These are phyloP conservation scores for Ophiosphaerella korrae DNA, from an alignment of 2,329 filamentous ascomycete genomes.

Conservation along the genomic window DNA sequence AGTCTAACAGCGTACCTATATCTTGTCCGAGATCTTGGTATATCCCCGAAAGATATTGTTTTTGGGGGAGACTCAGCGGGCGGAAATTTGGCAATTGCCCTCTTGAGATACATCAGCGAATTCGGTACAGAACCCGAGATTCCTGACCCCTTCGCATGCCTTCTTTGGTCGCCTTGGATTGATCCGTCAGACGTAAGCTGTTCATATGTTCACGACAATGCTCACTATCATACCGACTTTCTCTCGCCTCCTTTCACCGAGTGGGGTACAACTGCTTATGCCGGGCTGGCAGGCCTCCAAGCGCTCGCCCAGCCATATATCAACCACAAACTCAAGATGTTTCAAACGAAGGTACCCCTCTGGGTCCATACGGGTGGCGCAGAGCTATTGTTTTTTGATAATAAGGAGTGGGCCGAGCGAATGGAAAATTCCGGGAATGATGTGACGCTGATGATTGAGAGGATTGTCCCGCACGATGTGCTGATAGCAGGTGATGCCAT, in stretches of 20 bases:
- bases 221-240: slow-evolving; percentile 50
- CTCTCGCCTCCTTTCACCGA: slow-evolving; percentile 44
- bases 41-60: slow-evolving; percentile 50
- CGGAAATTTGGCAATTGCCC: slow-evolving; percentile 52
- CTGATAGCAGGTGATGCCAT: slow-evolving; percentile 47
- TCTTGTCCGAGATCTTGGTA: slow-evolving; percentile 48
- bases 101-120: slow-evolving; percentile 55
- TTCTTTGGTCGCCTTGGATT: slow-evolving; percentile 54
- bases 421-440: slow-evolving; percentile 49
- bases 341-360: slow-evolving; percentile 47
- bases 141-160: slow-evolving; percentile 43
- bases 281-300: slow-evolving; percentile 17
- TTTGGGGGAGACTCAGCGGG: slow-evolving; percentile 58
- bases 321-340: slow-evolving; percentile 44
- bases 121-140: slow-evolving; percentile 44
- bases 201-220: slow-evolving; percentile 34
- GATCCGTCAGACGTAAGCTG: slow-evolving; percentile 39
- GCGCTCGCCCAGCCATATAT: slow-evolving; percentile 45
- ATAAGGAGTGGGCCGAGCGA: slow-evolving; percentile 43
- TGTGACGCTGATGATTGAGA: slow-evolving; percentile 50
- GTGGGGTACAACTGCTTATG: slow-evolving; percentile 52
- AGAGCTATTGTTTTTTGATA: slow-evolving; percentile 52
- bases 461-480: slow-evolving; percentile 54
- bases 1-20: slow-evolving; percentile 54
- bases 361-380: slow-evolving; percentile 49